These are phyloP conservation scores for Cupressus sempervirens DNA, from an alignment of 75 land plant species.

Conservation along the genomic window DNA sequence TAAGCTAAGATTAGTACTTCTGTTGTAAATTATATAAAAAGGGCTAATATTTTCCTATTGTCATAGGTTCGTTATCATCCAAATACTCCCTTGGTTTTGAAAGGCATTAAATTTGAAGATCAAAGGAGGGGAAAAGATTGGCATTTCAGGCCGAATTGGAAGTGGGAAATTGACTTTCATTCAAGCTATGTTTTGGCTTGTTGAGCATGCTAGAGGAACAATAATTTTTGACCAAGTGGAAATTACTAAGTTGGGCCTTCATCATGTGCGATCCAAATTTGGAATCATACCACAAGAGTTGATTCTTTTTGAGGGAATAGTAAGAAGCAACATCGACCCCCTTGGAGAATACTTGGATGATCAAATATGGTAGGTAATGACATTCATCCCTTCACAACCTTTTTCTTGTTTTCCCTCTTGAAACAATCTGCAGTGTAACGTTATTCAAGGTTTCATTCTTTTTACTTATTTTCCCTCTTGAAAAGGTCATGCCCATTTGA, in stretches of 20 bases:
- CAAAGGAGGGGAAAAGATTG: constrained; percentile 76
- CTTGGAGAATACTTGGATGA: constrained; percentile 75
- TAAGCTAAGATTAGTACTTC: neutral
- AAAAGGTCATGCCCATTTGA: neutral
- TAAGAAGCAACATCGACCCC: constrained; percentile 89
- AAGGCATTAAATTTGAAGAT: constrained; percentile 62
- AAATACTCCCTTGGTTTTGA: constrained; percentile 74
- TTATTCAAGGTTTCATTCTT: too few species aligned
- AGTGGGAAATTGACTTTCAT: constrained; percentile 92
- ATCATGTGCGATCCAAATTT: constrained; percentile 78
- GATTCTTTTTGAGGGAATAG: constrained; percentile 91
- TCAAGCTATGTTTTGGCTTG: constrained; percentile 81
- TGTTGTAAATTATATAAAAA: neutral
- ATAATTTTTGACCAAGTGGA: constrained; percentile 78
- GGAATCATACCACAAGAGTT: constrained; percentile 98
- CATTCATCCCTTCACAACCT: neutral
- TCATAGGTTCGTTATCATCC: constrained; percentile 72
- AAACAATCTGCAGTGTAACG: too few species aligned
- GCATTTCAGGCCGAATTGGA: constrained; percentile 93
- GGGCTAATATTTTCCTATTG: neutral
- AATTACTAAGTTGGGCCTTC: constrained; percentile 68
- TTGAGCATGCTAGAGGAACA: constrained; percentile 73
- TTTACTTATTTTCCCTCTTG: too few species aligned
- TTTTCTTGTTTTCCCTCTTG: constrained; percentile 1
- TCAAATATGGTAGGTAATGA: constrained; percentile 86